Percentiles rank a stretch among this genome's conserved stretches.
These are phyloP conservation scores for Scalesia atractyloides DNA, from an alignment of 129 eudicot species.

Conservation along the genomic window DNA sequence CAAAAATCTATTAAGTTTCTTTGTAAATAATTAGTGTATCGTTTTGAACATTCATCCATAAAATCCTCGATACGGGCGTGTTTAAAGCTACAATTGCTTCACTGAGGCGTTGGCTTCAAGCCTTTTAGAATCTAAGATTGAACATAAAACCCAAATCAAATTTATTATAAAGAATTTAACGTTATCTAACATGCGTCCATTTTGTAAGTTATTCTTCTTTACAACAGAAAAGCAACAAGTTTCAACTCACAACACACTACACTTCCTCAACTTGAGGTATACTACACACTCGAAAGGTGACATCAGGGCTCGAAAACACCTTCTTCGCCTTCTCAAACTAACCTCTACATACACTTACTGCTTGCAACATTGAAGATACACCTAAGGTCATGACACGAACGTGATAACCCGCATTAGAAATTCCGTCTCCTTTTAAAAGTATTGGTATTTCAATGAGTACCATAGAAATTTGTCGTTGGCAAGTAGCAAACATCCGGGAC, in stretches of 20 bases:
- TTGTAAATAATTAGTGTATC: not conserved
- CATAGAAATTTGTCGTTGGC: slow-evolving; percentile 23
- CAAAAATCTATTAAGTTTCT: not conserved
- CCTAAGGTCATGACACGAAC: slow-evolving; percentile 28
- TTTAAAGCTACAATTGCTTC: not conserved
- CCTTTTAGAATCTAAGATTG: not conserved
- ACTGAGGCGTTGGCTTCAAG: not conserved
- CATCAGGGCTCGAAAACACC: not conserved
- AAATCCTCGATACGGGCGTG: too few relatives aligned
- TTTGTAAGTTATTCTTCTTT: slow-evolving; percentile 20
- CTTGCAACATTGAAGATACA: slow-evolving; percentile 16
- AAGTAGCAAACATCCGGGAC: slow-evolving; percentile 71
- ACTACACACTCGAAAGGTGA: slow-evolving; percentile 7
- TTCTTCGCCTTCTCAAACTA: slow-evolving; percentile 2
- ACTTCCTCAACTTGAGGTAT: slow-evolving; percentile 12
- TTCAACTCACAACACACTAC: slow-evolving; percentile 19
- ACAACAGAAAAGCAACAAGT: slow-evolving; percentile 8
- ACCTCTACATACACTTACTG: slow-evolving; percentile 14
- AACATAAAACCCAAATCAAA: not conserved
- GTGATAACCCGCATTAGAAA: slow-evolving; percentile 23
- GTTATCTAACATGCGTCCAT: not conserved
- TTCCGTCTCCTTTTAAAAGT: slow-evolving; percentile 44
- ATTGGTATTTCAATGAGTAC: slow-evolving; percentile 22
- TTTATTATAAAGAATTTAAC: not conserved
- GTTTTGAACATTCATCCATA: not conserved